These are phyloP conservation scores for Aspergillus hancockii DNA, from an alignment of 495 filamentous ascomycete species.

Conservation along the genomic window DNA sequence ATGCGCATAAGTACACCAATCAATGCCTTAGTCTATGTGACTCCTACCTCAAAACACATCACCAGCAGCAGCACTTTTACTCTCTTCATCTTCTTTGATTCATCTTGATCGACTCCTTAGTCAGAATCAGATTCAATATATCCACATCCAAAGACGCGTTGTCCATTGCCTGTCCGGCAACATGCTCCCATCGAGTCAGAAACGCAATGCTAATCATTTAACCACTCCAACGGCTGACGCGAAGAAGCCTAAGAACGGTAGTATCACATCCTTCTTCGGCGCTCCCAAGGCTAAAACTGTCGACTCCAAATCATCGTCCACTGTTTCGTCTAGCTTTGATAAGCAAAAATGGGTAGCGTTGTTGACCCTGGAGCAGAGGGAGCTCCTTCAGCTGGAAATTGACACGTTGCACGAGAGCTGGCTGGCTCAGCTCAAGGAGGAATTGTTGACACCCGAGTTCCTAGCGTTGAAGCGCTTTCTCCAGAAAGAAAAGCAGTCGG, in stretches of 20 bases:
- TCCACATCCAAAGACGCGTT: not conserved
- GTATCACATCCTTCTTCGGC: conserved; percentile 68
- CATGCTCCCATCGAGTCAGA: conserved; percentile 34
- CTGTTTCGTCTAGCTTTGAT: conserved; percentile 66
- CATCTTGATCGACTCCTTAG: not conserved
- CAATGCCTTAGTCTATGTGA: too few species aligned
- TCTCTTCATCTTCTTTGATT: not conserved
- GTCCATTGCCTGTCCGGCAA: not conserved
- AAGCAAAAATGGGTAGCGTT: conserved; percentile 82
- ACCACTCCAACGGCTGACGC: conserved; percentile 23
- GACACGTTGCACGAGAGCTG: conserved; percentile 88
- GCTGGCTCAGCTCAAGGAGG: conserved; percentile 83
- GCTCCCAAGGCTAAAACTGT: conserved; percentile 49
- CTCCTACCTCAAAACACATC: too few species aligned
- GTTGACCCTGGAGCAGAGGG: conserved; percentile 78
- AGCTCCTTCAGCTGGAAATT: conserved; percentile 83
- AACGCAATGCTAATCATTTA: conserved; percentile 40
- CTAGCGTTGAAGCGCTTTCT: conserved; percentile 86
- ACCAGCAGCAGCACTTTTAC: not conserved
- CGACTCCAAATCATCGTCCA: conserved; percentile 18
- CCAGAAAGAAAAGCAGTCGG: conserved; percentile 69
- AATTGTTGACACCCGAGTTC: conserved; percentile 74
- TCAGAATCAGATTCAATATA: not conserved
- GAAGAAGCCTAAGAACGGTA: conserved; percentile 71
- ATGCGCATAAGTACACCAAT: too few species aligned